Conservation (phyloP, 129 eudicot species). For the Artemisia argyi region DNA sequence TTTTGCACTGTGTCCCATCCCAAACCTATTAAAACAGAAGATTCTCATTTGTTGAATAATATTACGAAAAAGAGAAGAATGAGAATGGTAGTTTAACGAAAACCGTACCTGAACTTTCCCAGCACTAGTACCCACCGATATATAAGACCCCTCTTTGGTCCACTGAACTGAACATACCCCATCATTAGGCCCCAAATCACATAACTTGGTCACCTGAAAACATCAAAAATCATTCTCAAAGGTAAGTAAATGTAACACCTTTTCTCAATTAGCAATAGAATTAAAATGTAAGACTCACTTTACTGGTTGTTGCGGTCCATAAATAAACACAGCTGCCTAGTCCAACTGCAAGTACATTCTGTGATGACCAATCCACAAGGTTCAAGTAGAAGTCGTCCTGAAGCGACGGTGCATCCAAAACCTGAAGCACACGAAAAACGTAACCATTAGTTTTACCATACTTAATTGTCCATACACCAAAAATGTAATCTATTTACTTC, state of each 20-base stretch:
- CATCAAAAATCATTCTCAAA: slow-evolving; percentile 9
- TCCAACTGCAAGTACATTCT: slow-evolving; percentile 97
- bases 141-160: slow-evolving; percentile 97
- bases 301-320: slow-evolving; percentile 97
- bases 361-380: slow-evolving; percentile 99
- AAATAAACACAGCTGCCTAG: slow-evolving; percentile 93
- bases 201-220: slow-evolving; percentile 84
- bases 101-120: slow-evolving; percentile 91
- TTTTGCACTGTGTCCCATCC: slow-evolving; percentile 99
- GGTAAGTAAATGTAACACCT: background rate
- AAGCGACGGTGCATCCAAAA: slow-evolving; percentile 96
- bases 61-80: too few species aligned
- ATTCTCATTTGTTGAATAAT: too few species aligned
- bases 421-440: slow-evolving; percentile 35
- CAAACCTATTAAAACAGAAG: slow-evolving; percentile 52
- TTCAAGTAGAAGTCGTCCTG: slow-evolving; percentile 98
- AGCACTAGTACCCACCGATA: slow-evolving; percentile 84
- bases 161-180: slow-evolving; percentile 98
- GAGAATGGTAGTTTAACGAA: background rate
- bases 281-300: slow-evolving; percentile 47
- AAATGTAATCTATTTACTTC: too few species aligned
- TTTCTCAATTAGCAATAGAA: background rate
- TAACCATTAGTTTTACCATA: background rate
- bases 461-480: background rate
- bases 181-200: slow-evolving; percentile 94